A percentile compares a stretch with the other conserved stretches of the same genome.
Conservation (phyloP, 192 early-diverging fungal genomes). For the Coemansia sp. region DNA sequence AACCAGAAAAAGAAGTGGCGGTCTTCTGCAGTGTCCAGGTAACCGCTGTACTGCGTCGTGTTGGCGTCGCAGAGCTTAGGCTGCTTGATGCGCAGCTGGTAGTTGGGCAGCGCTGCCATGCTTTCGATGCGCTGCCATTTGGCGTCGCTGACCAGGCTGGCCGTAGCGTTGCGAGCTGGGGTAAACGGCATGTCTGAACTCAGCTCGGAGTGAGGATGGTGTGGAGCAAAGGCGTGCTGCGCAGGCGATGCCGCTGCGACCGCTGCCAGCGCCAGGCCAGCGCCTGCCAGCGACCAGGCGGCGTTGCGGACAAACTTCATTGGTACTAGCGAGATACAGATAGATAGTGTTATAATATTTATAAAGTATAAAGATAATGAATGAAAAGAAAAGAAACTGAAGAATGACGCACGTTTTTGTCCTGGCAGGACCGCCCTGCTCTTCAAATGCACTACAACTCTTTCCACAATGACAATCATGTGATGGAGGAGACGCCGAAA, state of each 20-base stretch:
- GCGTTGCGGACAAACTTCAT: slow-evolving; percentile 14
- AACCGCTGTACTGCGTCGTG: slow-evolving; percentile 88
- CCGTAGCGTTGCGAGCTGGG: background rate
- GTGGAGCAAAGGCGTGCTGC: slow-evolving; percentile 7
- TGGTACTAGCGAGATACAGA: background rate
- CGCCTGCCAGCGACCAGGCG: slow-evolving; percentile 9
- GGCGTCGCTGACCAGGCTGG: slow-evolving; percentile 20
- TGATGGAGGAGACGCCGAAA: background rate
- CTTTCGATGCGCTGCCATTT: slow-evolving; percentile 5
- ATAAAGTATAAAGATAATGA: background rate
- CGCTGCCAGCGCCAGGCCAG: slow-evolving; percentile 31
- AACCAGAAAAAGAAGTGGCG: slow-evolving; percentile 96
- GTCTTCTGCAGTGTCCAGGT: slow-evolving; percentile 66
- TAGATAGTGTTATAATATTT: background rate
- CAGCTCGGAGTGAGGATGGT: slow-evolving; percentile 19
- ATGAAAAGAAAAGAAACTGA: background rate
- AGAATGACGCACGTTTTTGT: slow-evolving; percentile 2
- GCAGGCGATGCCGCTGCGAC: slow-evolving; percentile 13
- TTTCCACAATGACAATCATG: background rate
- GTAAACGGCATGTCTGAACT: background rate
- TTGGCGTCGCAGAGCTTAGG: slow-evolving; percentile 81
- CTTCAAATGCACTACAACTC: background rate
- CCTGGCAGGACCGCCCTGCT: background rate
- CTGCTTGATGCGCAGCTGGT: slow-evolving; percentile 71
- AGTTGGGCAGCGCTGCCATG: slow-evolving; percentile 61